Percentiles rank a stretch among this genome's conserved stretches.
Evolutionary conservation across 2,329 filamentous ascomycete genomes (phyloP).

Genomic region (Fusarium sp.): DNA sequence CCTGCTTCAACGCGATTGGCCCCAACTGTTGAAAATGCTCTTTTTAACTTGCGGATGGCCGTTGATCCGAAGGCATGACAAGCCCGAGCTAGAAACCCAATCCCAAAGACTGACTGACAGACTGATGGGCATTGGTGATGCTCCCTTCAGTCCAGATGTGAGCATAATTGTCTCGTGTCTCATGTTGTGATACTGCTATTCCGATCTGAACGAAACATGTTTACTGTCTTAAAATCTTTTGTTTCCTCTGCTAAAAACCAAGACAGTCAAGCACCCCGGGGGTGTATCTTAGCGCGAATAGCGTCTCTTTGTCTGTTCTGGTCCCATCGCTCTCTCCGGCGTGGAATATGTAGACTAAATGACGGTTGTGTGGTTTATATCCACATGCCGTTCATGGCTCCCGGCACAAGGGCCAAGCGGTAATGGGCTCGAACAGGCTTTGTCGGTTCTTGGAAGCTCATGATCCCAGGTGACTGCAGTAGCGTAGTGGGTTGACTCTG

Average conservation of each 20-base stretch:
- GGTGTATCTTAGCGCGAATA: constrained; percentile 19
- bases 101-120: background rate
- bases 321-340: constrained; percentile 28
- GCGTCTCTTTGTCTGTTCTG: constrained; percentile 22
- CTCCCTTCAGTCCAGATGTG: constrained; percentile 23
- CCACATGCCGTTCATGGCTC: constrained; percentile 38
- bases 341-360: constrained; percentile 19
- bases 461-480: constrained; percentile 4
- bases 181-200: constrained; percentile 21
- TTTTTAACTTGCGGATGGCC: constrained; percentile 30
- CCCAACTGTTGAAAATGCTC: background rate
- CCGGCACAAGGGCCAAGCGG: constrained; percentile 12
- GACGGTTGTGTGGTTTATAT: constrained; percentile 33
- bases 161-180: constrained; percentile 17
- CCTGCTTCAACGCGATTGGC: constrained; percentile 16
- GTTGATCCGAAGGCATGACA: constrained; percentile 30
- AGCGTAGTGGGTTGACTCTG: constrained; percentile 7
- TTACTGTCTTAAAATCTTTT: constrained; percentile 15
- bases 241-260: constrained; percentile 1
- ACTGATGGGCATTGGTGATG: constrained; percentile 4
- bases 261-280: constrained; percentile 2
- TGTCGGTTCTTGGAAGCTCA: constrained; percentile 5
- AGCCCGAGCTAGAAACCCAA: constrained; percentile 4
- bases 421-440: background rate
- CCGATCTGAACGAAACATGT: constrained; percentile 16